Evolutionary conservation across 1,139 yeast genomes (phyloP), one percentile per base, ranked within the genome.

Genomic region (Taphrina communis): DNA sequence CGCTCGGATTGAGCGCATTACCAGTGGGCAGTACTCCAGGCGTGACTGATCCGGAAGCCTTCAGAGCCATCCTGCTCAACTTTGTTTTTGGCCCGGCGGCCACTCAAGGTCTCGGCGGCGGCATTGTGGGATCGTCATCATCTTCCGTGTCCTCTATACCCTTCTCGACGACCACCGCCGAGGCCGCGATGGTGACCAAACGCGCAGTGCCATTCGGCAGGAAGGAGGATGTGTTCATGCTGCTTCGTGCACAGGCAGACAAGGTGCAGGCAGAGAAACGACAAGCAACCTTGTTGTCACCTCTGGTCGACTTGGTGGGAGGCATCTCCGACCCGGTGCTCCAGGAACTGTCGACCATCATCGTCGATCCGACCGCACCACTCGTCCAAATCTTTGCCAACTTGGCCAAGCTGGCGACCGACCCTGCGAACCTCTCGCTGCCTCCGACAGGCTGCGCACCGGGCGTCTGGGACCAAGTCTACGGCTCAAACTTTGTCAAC

Each of bases 151-250:
- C 36, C 39, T 21, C 56, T 2, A 9, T 21, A 2, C 35, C 56
- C 5, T 25, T 31, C 38, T 36, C 58, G 25, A 44, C 42, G 12
- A 58, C 62, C 6, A 39, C 60, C 21, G 50, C 60, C 11, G 21
- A 7, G 36, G 38, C 4, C 11, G 46, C 50, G 2, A 12, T 39
- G 17, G 46, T 41, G 21, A 39, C 44, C 48, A 58, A 58, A 44
- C 62, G 62, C 1, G 62, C 62, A 12, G 53, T 58, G 5, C 53
- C 52, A 19, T 58, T 58, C 25, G 62, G 62, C n/a, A 44, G 25
- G 3, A 41, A 39, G 51, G 50, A 19, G 35, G 50, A 56, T 8
- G 60, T 56, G 35, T 31, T 38, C 25, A 44, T 6, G 36, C 9
- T 44, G 7, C 38, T 58, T 12, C 41, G 39, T 5, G 62, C 52